These are phyloP conservation scores for Maudiozyma barnettii DNA, from an alignment of 805 yeast species.

Conservation along the genomic window DNA sequence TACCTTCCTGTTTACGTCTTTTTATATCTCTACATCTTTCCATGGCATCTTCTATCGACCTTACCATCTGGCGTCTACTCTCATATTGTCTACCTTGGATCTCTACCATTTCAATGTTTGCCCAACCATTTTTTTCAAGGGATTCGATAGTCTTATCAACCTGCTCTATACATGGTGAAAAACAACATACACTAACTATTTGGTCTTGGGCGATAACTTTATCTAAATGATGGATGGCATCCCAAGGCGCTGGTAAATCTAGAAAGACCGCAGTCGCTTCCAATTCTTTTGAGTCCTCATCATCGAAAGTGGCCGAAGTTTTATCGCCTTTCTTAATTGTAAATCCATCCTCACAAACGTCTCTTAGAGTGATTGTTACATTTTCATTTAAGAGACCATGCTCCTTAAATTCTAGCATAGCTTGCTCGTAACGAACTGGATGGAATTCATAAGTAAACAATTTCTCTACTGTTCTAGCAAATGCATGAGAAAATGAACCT, in stretches of 20 bases:
- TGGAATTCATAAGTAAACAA: constrained; percentile 89
- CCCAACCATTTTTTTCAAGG: constrained; percentile 71
- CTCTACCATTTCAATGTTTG: constrained; percentile 83
- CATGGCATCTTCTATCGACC: constrained; percentile 71
- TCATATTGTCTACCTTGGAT: constrained; percentile 80
- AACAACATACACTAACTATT: constrained; percentile 76
- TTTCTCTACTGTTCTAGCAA: constrained; percentile 74
- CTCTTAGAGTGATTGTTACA: constrained; percentile 75
- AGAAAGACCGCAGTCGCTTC: constrained; percentile 70
- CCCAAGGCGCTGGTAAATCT: constrained; percentile 96
- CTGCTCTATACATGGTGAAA: constrained; percentile 96
- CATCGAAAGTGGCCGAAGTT: constrained; percentile 21
- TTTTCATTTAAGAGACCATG: constrained; percentile 51
- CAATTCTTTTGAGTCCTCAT: constrained; percentile 24
- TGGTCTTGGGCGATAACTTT: constrained; percentile 44
- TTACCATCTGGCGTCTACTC: constrained; percentile 79
- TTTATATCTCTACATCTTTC: constrained; percentile 73
- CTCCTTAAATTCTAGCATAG: constrained; percentile 59
- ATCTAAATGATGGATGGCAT: constrained; percentile 71
- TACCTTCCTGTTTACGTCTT: constrained; percentile 55
- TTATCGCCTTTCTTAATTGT: constrained; percentile 32
- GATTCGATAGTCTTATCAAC: constrained; percentile 79
- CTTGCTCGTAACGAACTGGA: constrained; percentile 71
- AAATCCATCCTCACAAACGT: constrained; percentile 87
- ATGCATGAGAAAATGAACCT: constrained; percentile 88